Evolutionary conservation across 106 monocot species (phyloP).

Genomic region (Phalaenopsis equestris): DNA sequence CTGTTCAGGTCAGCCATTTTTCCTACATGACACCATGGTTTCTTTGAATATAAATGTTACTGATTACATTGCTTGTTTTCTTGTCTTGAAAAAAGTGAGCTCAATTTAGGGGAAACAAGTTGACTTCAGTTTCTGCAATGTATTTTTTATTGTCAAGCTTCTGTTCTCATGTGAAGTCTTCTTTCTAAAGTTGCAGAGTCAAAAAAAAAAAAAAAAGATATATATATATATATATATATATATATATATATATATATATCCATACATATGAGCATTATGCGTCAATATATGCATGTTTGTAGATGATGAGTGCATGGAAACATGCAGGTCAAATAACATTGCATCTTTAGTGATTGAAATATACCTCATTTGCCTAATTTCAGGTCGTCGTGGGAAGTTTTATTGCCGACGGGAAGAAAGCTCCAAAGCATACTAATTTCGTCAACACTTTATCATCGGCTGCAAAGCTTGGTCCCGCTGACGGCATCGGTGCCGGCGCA

Average conservation of each 20-base stretch:
- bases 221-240: not conserved
- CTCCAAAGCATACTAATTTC: slow-evolving; percentile 27
- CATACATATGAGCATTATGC: not conserved
- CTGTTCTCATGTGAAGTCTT: not conserved
- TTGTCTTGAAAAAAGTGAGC: too few species aligned
- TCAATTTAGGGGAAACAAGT: too few species aligned
- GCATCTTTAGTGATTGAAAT: not conserved
- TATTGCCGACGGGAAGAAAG: slow-evolving; percentile 62
- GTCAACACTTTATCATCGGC: slow-evolving; percentile 1
- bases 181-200: not conserved
- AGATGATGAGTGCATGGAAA: too few species aligned
- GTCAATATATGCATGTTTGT: too few species aligned
- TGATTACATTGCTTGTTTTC: not conserved
- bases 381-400: slow-evolving; percentile 92
- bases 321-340: too few species aligned
- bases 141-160: not conserved
- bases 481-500: not conserved
- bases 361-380: not conserved
- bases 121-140: too few species aligned
- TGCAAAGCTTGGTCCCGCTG: slow-evolving; percentile 6
- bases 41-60: not conserved
- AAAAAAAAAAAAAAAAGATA: not conserved
- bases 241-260: not conserved
- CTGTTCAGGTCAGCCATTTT: slow-evolving; percentile 61
- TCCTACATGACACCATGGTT: not conserved